A percentile compares a stretch with the other conserved stretches of the same genome.
These are phyloP conservation scores for Nicotiana paniculata DNA, from an alignment of 257 asterid species.

Conservation along the genomic window DNA sequence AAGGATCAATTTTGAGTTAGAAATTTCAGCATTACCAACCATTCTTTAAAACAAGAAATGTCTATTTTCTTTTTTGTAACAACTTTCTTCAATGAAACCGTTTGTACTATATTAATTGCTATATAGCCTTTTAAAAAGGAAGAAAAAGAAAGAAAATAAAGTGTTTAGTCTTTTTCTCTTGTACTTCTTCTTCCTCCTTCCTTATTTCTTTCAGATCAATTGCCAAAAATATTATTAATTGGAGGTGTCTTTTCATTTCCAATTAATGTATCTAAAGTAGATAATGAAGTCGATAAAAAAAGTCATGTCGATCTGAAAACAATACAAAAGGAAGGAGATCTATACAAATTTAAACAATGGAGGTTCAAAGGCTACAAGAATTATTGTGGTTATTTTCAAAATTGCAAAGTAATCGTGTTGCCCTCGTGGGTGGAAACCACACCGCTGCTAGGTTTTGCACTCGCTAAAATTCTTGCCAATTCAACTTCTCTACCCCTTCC, in stretches of 20 bases:
- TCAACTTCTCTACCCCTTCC: not conserved
- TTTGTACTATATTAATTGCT: not conserved
- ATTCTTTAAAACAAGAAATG: not conserved
- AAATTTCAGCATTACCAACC: not conserved
- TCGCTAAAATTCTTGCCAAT: constrained; percentile 20
- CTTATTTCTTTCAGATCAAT: constrained; percentile 4
- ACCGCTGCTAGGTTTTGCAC: constrained; percentile 46
- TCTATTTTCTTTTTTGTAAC: not conserved
- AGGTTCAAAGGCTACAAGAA: constrained; percentile 25
- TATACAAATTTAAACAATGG: constrained; percentile 17
- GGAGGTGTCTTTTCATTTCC: too few relatives aligned
- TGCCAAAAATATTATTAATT: constrained; percentile 1
- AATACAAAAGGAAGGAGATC: constrained; percentile 6
- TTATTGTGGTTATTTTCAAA: constrained; percentile 19
- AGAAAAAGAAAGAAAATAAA: not conserved
- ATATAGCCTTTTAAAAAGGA: not conserved
- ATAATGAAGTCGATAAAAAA: not conserved
- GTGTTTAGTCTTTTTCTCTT: not conserved
- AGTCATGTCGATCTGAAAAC: constrained; percentile 18
- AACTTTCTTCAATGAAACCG: too few relatives aligned
- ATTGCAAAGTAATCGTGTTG: constrained; percentile 17
- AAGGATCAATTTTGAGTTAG: not conserved
- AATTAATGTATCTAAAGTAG: not conserved
- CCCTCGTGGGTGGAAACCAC: constrained; percentile 53
- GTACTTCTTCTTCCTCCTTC: constrained; percentile 19